Base-by-base conservation (phyloP, 2,329 filamentous ascomycete genomes). In the Xylaria sp. region DNA sequence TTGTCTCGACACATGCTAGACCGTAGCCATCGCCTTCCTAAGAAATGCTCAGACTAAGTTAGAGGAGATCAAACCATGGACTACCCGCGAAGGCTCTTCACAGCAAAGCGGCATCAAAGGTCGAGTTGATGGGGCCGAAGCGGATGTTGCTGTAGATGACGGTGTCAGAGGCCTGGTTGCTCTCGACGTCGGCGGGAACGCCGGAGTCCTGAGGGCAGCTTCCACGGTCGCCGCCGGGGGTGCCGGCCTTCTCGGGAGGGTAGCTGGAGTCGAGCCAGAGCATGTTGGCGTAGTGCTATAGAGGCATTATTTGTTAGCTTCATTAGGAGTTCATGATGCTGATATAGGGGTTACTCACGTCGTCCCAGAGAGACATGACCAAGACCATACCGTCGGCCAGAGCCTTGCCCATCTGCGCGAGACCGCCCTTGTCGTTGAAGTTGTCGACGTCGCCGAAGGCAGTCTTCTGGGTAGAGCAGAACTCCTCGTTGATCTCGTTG, bases 251-350 rank as follows among this genome's bases (percentile, higher is more conserved):
- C 69, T 76, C 73, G 34, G 72, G 70, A 32, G 76, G 75, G 81
- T 86, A 89, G 72, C 81, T 84, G 68, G 72, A 74, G 81, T 89
- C 87, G 71, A 89, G 83, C 87, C 87, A 89, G 65, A 87, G 83
- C 86, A 89, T 89, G 79, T 86, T 82, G 75, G 85, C 79, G 50
- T 83, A 78, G 78, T 88, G 84, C 76, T 77, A 53, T 72, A 41
- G 3, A 41, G 52, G 39, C 20, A 36, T 12, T 50, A 12, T 52
- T 43, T 12, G 32, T 63, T 64, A 68, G 61, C 41, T 63, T 60
- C 32, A 13, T 60, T 7, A 4, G 39, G 7, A 43, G 45, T 3
- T 45, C n/a, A 15, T 13, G 50, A 34, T 34, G 18, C 9, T 30
- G 9, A 15, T 25, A 39, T 41, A 53, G 23, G 52, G 45, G 39